Evolutionary conservation across 2,329 filamentous ascomycete species (phyloP), one percentile per base, ranked within the genome.

Genomic region (Pseudogymnoascus sp.): DNA sequence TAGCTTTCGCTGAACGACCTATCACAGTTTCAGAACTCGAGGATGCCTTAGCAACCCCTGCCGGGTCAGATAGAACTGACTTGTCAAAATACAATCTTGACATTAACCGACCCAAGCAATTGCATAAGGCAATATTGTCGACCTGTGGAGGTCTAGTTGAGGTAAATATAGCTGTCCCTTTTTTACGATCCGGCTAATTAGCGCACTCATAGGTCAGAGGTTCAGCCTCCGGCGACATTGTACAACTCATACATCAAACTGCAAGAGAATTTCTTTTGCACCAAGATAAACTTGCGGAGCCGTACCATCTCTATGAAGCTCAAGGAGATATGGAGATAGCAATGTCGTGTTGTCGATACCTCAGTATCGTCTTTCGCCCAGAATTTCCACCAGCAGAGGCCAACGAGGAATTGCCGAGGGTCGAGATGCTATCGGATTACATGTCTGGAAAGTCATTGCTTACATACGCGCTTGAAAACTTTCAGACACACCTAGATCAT

Each of bases 161-260:
- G 21, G 59, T 60, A 41, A 21, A 21, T 54, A 15, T 17, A 41
- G 11, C 9, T 2, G 7, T n/a, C n/a, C n/a, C n/a, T n/a, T n/a
- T n/a, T n/a, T n/a, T n/a, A n/a, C n/a, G n/a, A n/a, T n/a, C n/a
- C n/a, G n/a, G n/a, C n/a, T n/a, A n/a, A n/a, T n/a, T n/a, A n/a
- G n/a, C n/a, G n/a, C n/a, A n/a, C n/a, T n/a, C n/a, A n/a, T n/a
- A n/a, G n/a, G n/a, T n/a, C n/a, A n/a, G n/a, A n/a, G n/a, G n/a
- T n/a, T n/a, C n/a, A n/a, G n/a, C n/a, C n/a, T n/a, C n/a, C n/a
- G n/a, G n/a, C n/a, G n/a, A n/a, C n/a, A n/a, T n/a, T n/a, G n/a
- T 62, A 13, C 61, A 62, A 37, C 36, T 60, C 24, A 39, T 62
- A 31, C 61, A 62, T 50, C 58, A 62, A 13, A 62, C 61, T 13